A percentile compares a stretch with the other conserved stretches of the same genome.
phyloP scores from a whole-genome alignment of 176 grass and related monocot species.

The Thinopyrum elongatum region DNA sequence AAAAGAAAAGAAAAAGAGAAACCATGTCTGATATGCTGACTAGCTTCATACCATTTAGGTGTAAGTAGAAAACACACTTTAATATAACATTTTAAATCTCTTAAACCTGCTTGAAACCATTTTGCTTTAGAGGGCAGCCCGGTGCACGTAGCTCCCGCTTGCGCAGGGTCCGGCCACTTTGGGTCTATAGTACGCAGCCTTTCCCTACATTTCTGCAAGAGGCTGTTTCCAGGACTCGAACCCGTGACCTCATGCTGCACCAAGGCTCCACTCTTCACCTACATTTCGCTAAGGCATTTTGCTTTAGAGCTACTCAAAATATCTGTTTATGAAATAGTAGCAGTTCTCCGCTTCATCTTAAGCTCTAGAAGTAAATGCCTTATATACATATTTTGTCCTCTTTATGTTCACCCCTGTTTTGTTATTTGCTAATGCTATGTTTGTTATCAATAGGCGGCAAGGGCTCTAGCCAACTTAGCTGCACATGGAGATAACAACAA shows the following conservation, averaged over 20 bases:
- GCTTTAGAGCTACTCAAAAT: neutral
- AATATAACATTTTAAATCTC: neutral
- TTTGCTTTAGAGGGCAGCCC: neutral
- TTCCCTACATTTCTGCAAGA: too few species aligned
- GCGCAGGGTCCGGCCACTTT: too few species aligned
- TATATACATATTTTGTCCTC: neutral
- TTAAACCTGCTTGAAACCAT: slow-evolving; percentile 2
- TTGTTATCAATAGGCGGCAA: slow-evolving; percentile 66
- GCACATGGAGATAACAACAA: slow-evolving; percentile 98
- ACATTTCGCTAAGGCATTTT: neutral
- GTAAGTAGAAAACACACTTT: neutral
- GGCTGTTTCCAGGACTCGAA: too few species aligned
- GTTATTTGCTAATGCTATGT: slow-evolving; percentile 30
- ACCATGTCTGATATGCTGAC: slow-evolving; percentile 7
- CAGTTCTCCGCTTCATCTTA: slow-evolving; percentile 12
- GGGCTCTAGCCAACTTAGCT: slow-evolving; percentile 98
- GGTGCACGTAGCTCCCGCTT: too few species aligned
- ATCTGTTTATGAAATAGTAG: slow-evolving; percentile 9
- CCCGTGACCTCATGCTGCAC: too few species aligned
- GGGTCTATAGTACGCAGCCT: too few species aligned
- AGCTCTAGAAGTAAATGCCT: slow-evolving; percentile 5
- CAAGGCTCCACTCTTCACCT: too few species aligned
- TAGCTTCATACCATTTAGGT: neutral
- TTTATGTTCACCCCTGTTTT: slow-evolving; percentile 16
- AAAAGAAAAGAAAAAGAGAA: neutral